phyloP scores from a whole-genome alignment of 148 eudicot species.

The Chenopodium formosanum region DNA sequence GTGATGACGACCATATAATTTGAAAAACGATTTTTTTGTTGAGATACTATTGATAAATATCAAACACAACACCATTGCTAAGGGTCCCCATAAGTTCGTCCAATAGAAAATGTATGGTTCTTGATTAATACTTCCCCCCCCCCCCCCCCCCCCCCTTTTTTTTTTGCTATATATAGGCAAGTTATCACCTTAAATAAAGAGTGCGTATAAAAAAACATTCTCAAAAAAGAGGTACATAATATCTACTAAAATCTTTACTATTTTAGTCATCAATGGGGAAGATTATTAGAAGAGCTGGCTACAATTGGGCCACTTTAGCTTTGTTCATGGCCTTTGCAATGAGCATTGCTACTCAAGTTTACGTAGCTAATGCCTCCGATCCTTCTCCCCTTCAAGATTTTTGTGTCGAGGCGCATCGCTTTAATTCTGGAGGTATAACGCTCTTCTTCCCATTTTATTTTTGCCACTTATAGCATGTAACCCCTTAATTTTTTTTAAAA shows the following conservation, averaged over 20 bases:
- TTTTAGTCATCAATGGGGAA: background rate
- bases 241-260: background rate
- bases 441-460: no score
- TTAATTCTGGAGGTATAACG: slow-evolving; percentile 7
- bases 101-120: background rate
- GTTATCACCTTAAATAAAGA: background rate
- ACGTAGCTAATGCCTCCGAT: slow-evolving; percentile 19
- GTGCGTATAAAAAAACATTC: no score
- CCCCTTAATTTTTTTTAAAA: no score
- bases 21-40: no score
- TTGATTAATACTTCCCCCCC: background rate
- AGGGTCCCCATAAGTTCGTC: no score
- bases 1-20: no score
- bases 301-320: background rate
- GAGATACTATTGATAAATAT: no score
- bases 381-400: slow-evolving; percentile 34
- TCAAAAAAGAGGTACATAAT: background rate
- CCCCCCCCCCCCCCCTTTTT: no score
- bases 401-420: slow-evolving; percentile 20
- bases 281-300: background rate
- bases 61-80: no score
- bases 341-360: background rate
- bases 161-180: background rate
- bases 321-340: slow-evolving; percentile 14
- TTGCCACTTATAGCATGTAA: no score